Evolutionary conservation across 768 basidiomycete species (phyloP), one percentile per base, ranked within the genome.

Genomic region (Xerocomus brunneocitrinus): DNA sequence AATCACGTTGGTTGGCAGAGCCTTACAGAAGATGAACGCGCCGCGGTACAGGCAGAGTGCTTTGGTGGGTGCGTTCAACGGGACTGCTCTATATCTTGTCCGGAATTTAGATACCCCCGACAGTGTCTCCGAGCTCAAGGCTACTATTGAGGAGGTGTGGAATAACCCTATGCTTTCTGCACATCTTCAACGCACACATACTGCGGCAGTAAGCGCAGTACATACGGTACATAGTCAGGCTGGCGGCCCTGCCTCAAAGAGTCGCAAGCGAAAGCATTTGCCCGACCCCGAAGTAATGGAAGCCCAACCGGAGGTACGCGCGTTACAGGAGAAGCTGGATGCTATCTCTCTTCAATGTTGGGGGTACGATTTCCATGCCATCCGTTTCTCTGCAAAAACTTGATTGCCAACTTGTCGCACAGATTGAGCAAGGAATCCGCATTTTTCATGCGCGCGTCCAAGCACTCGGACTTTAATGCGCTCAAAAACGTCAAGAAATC

Each of bases 391-490:
- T 24, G 36, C 25, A 3, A 14, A 40, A 22, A 40, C 8, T n/a
- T 59, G 7, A 54, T 35, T 30, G 5, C 19, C n/a, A 38, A 56
- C 35, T 53, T 54, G 27, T 30, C 16, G 24, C 40, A 31, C 55
- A 87, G 85, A 54, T 62, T 85, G 38, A 68, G 73, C 19, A 60
- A 73, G 52, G 79, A 81, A 52, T 73, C 87, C 10, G 78, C 78
- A 0, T 67, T 78, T 19, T 89, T 89, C 62, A 78, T 85, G 64
- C 78, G 87, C 30, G 71, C 81, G 3, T 73, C 84, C 27, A 84
- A 79, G 61, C 80, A 80, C 60, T 75, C 85, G 0, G 89, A 91
- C 62, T 76, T 79, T 47, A 91, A 90, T 61, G 75, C 77, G 7
- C 68, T 86, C 3, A 67, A 66, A 3, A 27, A 54, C 1, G 48